Percentiles rank a stretch among this genome's conserved stretches.
phyloP scores from a whole-genome alignment of 345 rosid genomes.

The Salix exigua region DNA sequence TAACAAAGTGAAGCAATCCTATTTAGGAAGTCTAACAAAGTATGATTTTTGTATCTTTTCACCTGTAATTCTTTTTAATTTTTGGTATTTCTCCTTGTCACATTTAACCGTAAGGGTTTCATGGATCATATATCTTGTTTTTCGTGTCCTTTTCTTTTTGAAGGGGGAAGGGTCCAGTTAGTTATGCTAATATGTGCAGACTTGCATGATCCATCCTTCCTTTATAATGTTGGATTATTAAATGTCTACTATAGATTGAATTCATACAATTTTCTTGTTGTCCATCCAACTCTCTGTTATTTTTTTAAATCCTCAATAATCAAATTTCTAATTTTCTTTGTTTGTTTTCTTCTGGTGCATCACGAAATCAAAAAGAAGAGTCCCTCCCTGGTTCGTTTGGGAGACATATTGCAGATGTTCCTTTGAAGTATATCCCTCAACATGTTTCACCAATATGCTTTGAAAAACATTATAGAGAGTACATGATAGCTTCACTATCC shows the following conservation, averaged over 20 bases:
- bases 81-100: neutral
- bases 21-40: neutral
- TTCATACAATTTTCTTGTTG: neutral
- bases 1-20: too few species aligned
- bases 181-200: conserved; percentile 2
- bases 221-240: neutral
- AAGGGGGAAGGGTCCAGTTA: neutral
- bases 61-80: neutral
- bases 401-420: conserved; percentile 36
- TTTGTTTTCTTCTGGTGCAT: conserved; percentile 43
- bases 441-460: conserved; percentile 85
- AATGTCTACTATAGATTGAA: neutral
- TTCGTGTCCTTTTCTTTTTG: neutral
- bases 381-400: conserved; percentile 30
- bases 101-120: neutral
- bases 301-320: neutral
- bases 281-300: neutral
- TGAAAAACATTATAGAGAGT: conserved; percentile 81
- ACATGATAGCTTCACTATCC: conserved; percentile 74
- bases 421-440: conserved; percentile 51
- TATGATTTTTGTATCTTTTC: neutral
- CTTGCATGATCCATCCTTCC: neutral
- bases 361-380: conserved; percentile 35
- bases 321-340: conserved; percentile 9
- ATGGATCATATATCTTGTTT: neutral